Evolutionary conservation across 176 grass and related monocot genomes (phyloP).

Genomic region (Ampelocalamus luodianensis): DNA sequence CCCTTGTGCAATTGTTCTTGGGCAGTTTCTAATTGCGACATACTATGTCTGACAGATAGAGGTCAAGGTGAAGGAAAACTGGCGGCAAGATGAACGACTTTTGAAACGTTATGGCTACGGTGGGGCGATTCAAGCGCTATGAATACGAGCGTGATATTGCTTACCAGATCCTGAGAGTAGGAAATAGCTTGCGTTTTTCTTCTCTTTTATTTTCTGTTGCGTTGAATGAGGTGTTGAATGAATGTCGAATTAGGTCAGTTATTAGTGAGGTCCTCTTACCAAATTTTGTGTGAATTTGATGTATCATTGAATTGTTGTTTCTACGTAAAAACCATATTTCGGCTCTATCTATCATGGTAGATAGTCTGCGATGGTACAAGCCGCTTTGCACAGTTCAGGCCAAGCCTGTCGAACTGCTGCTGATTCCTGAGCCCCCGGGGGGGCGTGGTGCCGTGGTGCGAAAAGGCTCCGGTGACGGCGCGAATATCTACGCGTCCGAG

Average conservation of each 20-base stretch:
- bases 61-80: constrained; percentile 93
- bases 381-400: too few relatives aligned
- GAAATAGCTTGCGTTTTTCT: not conserved
- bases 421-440: too few relatives aligned
- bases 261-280: constrained; percentile 20
- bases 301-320: not conserved
- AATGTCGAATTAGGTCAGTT: constrained; percentile 13
- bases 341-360: constrained; percentile 5
- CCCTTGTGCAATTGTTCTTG: not conserved
- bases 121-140: constrained; percentile 76
- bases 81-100: constrained; percentile 86
- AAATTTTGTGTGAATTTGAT: constrained; percentile 5
- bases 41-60: constrained; percentile 52
- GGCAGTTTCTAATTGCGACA: constrained; percentile 2
- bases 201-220: not conserved
- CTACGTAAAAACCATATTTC: not conserved
- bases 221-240: not conserved
- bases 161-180: not conserved
- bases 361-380: not conserved
- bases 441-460: too few relatives aligned
- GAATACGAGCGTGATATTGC: not conserved
- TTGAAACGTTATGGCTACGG: constrained; percentile 87
- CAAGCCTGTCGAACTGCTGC: too few relatives aligned
- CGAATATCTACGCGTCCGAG: too few relatives aligned
- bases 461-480: too few relatives aligned